Evolutionary conservation across 345 rosid genomes (phyloP), one percentile per base, ranked within the genome.

Genomic region (Eutrema japonicum): DNA sequence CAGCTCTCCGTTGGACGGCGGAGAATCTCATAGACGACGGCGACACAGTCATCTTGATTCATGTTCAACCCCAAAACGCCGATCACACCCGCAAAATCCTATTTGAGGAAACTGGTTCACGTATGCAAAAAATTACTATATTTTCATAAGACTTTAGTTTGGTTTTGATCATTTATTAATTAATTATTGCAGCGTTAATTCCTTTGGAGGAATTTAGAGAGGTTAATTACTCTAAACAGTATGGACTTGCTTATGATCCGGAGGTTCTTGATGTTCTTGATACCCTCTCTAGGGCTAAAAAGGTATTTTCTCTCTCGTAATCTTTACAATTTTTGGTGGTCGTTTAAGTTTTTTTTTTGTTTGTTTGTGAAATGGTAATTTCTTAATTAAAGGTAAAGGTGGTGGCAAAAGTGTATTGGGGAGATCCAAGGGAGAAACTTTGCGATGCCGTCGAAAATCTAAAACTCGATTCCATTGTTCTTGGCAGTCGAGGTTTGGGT

Each of bases 401-500:
- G 35, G 85, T 89, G 38, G 78, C 92, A 8, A 93, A 93, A 77
- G 61, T 93, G 30, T 89, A 89, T 74, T 93, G 97, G 90, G 98
- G 94, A 33, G 97, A 91, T 79, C 80, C 98, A 12, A 85, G 96
- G 57, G 97, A 93, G 59, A 88, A 85, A 69, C 83, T 93, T 3
- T 84, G 93, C 8, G 87, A 78, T 40, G 93, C 96, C 0, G 83
- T 82, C 14, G 85, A 61, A n/a, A 85, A 82, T 76, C 65, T 93
- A 76, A 89, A 91, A 79, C 88, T 93, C 10, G 88, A 86, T 64
- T 86, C 83, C 47, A 41, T 93, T 79, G 90, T 85, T 57, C 84
- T 91, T 86, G 98, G 97, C 13, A 93, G 92, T 85, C 83, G 98
- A 67, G 97, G 98, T 49, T 93, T 89, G 54, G 97, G 97, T 76